Conservation (phyloP, 768 basidiomycete species). For the Holtermannia corniformis region DNA sequence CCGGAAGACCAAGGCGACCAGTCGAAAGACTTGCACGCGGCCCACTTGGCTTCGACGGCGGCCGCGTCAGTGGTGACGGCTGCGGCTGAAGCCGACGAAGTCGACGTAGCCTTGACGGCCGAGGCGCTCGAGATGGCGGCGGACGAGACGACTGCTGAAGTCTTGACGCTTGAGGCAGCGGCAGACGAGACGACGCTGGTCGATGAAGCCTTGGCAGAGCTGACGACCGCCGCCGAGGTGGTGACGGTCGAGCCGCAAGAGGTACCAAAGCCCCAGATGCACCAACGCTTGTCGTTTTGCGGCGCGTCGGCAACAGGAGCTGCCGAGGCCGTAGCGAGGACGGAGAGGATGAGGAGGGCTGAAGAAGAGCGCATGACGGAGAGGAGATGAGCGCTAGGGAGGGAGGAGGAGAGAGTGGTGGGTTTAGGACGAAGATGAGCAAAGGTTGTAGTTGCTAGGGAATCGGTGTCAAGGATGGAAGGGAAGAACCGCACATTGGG, state of each 20-base stretch:
- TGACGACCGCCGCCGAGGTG: not conserved
- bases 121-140: conserved; percentile 2
- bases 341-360: conserved; percentile 7
- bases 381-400: conserved; percentile 2
- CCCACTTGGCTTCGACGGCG: conserved; percentile 5
- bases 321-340: conserved; percentile 8
- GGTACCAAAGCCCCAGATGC: conserved; percentile 12
- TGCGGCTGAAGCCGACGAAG: not conserved
- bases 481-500: not conserved
- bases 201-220: conserved; percentile 9
- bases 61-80: conserved; percentile 5
- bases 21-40: conserved; percentile 9
- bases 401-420: not conserved
- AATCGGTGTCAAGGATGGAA: conserved; percentile 8
- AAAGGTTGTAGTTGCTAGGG: conserved; percentile 2
- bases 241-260: conserved; percentile 4
- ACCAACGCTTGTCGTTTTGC: conserved; percentile 14
- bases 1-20: conserved; percentile 7
- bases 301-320: conserved; percentile 7
- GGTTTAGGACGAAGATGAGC: not conserved
- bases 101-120: conserved; percentile 1
- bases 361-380: conserved; percentile 8
- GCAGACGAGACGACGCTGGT: conserved; percentile 7
- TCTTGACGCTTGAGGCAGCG: conserved; percentile 1
- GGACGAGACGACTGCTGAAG: conserved; percentile 1